Conservation (phyloP, 495 filamentous ascomycete species). For the Lasiosphaeris hirsuta region DNA sequence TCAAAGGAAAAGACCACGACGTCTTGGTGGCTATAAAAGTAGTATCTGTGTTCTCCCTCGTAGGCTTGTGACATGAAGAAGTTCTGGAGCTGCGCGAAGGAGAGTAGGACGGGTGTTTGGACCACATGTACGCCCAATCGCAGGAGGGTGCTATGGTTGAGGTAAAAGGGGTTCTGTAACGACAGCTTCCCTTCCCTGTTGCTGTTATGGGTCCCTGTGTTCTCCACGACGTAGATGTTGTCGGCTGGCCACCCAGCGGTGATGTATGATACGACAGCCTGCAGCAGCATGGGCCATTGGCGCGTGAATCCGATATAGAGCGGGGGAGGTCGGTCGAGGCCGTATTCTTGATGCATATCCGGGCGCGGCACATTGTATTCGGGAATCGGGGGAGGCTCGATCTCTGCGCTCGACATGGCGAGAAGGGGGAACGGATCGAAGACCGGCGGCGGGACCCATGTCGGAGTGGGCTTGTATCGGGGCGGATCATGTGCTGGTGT, state of each 20-base stretch:
- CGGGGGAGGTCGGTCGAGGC: conserved; percentile 40
- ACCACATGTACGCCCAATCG: conserved; percentile 54
- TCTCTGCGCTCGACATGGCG: conserved; percentile 30
- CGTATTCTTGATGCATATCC: conserved; percentile 34
- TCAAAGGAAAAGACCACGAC: conserved; percentile 54
- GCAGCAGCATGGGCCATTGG: conserved; percentile 56
- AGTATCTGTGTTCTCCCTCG: conserved; percentile 53
- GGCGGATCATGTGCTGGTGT: conserved; percentile 29
- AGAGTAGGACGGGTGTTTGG: conserved; percentile 53
- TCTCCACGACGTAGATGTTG: conserved; percentile 60
- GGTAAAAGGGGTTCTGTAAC: conserved; percentile 57
- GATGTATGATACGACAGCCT: conserved; percentile 57
- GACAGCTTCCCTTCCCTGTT: conserved; percentile 49
- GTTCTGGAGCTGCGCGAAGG: conserved; percentile 61
- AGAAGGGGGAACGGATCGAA: conserved; percentile 37
- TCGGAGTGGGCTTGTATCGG: conserved; percentile 33
- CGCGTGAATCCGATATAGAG: conserved; percentile 61
- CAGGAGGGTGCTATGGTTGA: conserved; percentile 51
- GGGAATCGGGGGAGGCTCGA: conserved; percentile 38
- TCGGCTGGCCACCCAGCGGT: conserved; percentile 58
- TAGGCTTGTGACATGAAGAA: conserved; percentile 55
- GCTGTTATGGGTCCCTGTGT: conserved; percentile 56
- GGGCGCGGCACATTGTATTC: conserved; percentile 37
- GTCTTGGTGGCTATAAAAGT: conserved; percentile 61
- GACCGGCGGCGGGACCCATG: conserved; percentile 29